phyloP scores from a whole-genome alignment of 169 alveolate species.

The Plasmodium inui region DNA sequence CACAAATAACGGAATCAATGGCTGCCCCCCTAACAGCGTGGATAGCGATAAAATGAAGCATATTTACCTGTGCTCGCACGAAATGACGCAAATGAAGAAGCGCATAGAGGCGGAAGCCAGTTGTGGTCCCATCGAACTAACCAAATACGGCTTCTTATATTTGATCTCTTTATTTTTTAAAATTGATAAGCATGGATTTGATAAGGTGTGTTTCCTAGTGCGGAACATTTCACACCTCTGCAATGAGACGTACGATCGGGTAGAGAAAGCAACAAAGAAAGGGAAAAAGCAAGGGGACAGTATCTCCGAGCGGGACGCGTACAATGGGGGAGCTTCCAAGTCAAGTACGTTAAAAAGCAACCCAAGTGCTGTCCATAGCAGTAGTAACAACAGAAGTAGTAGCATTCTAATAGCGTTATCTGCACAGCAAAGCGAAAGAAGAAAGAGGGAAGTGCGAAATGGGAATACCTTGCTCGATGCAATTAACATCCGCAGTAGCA shows the following conservation, averaged over 20 bases:
- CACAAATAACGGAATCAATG: neutral
- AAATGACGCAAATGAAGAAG: constrained; percentile 15
- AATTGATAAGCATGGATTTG: constrained; percentile 51
- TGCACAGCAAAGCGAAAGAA: neutral
- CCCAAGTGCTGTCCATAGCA: neutral
- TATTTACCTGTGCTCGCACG: constrained; percentile 13
- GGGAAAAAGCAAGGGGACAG: neutral
- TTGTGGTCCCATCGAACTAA: constrained; percentile 10
- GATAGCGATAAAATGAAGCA: neutral
- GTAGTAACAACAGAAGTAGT: neutral
- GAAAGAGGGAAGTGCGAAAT: neutral
- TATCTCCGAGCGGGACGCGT: neutral
- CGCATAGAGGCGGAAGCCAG: constrained; percentile 16
- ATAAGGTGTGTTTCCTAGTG: neutral
- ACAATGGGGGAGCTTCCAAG: neutral
- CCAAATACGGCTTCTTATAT: constrained; percentile 73
- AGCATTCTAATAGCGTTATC: constrained; percentile 20
- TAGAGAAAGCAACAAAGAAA: neutral
- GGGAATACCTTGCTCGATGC: constrained; percentile 9
- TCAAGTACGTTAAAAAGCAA: neutral
- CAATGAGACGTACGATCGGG: constrained; percentile 5
- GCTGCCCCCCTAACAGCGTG: neutral
- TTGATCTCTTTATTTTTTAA: constrained; percentile 56
- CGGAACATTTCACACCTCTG: constrained; percentile 17
- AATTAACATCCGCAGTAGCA: constrained; percentile 10